Percentiles rank a stretch among this genome's conserved stretches.
Conservation (phyloP, 2,329 filamentous ascomycete genomes). For the Cryoendolithus antarcticus region DNA sequence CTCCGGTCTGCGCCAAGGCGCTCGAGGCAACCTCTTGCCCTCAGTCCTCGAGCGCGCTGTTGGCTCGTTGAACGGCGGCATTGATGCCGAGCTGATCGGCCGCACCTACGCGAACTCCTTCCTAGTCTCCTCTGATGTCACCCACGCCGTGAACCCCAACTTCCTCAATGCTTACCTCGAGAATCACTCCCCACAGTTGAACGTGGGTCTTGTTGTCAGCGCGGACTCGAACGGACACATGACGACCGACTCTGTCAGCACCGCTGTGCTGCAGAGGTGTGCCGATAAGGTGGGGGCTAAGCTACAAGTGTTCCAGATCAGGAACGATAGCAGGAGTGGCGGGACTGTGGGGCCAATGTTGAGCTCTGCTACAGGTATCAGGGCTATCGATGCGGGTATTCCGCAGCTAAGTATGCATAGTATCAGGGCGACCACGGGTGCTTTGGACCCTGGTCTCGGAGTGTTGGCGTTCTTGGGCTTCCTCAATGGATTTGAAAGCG, state of each 20-base stretch:
- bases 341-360: conserved; percentile 94
- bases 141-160: conserved; percentile 89
- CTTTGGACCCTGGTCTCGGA: conserved; percentile 74
- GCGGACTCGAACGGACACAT: conserved; percentile 87
- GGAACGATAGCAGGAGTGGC: conserved; percentile 79
- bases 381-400: conserved; percentile 77
- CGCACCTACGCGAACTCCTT: conserved; percentile 87
- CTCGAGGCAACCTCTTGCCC: conserved; percentile 77
- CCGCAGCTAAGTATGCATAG: conserved; percentile 91
- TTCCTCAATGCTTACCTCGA: conserved; percentile 74
- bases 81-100: conserved; percentile 47
- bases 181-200: conserved; percentile 76
- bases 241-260: conserved; percentile 83
- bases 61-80: conserved; percentile 46
- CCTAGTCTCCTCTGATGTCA: conserved; percentile 84
- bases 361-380: conserved; percentile 65
- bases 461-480: conserved; percentile 84
- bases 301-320: conserved; percentile 84
- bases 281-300: conserved; percentile 60
- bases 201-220: conserved; percentile 70
- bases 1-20: conserved; percentile 78
- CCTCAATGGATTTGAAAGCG: conserved; percentile 70
- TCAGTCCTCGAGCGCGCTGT: conserved; percentile 68
- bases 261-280: conserved; percentile 64
- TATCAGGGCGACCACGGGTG: conserved; percentile 77